A percentile compares a stretch with the other conserved stretches of the same genome.
phyloP scores from a whole-genome alignment of 306 rosid genomes.

The Ormosia emarginata region DNA sequence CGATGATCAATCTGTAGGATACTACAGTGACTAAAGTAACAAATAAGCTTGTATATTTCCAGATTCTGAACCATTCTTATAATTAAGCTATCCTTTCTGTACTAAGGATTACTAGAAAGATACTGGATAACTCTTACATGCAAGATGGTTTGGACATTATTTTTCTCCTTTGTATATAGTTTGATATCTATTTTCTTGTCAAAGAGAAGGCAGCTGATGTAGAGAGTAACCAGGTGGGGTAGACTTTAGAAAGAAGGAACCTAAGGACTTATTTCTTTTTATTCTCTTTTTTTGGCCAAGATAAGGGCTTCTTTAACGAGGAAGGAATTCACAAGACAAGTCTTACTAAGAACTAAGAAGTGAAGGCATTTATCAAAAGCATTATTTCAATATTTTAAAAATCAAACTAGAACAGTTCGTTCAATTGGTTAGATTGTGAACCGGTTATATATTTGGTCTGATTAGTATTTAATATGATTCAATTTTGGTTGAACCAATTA shows the following conservation, averaged over 20 bases:
- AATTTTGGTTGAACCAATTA: too few species aligned
- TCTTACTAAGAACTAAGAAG: not conserved
- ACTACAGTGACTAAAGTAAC: slow-evolving; percentile 36
- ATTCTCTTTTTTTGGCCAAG: not conserved
- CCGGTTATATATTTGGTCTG: too few species aligned
- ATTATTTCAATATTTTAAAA: not conserved
- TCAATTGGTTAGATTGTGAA: too few species aligned
- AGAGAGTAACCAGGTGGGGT: too few species aligned
- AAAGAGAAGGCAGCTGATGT: not conserved
- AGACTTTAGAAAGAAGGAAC: too few species aligned
- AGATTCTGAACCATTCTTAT: not conserved
- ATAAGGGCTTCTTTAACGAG: not conserved
- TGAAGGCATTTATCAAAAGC: not conserved
- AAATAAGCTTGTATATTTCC: slow-evolving; percentile 19
- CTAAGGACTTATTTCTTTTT: not conserved
- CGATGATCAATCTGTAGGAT: slow-evolving; percentile 35
- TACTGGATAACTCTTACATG: not conserved
- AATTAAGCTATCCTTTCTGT: slow-evolving; percentile 14
- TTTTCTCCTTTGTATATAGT: slow-evolving; percentile 5
- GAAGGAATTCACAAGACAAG: not conserved
- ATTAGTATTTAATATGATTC: too few species aligned
- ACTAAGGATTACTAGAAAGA: not conserved
- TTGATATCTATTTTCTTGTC: slow-evolving; percentile 3
- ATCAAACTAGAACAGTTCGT: too few species aligned
- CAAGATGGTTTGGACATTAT: slow-evolving; percentile 12